Evolutionary conservation across 2,329 filamentous ascomycete genomes (phyloP).

Genomic region (Exophiala sp.): DNA sequence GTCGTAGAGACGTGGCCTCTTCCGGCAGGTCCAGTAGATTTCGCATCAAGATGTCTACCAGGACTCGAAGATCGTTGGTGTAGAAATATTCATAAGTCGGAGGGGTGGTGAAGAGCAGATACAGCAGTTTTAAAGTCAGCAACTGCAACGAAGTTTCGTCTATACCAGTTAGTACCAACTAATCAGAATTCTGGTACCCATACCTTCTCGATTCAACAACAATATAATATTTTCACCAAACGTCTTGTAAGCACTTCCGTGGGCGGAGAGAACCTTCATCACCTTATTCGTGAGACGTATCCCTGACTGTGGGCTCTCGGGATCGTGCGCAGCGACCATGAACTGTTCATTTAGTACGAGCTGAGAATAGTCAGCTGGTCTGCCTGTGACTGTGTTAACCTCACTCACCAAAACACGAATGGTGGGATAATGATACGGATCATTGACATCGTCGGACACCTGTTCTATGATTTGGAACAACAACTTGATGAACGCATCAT

Average conservation of each 20-base stretch:
- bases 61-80: slow-evolving; percentile 90
- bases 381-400: neutral
- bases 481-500: slow-evolving; percentile 77
- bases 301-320: slow-evolving; percentile 32
- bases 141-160: slow-evolving; percentile 89
- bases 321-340: slow-evolving; percentile 71
- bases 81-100: slow-evolving; percentile 98
- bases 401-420: slow-evolving; percentile 79
- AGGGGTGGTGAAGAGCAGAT: slow-evolving; percentile 88
- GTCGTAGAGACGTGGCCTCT: slow-evolving; percentile 68
- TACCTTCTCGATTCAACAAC: slow-evolving; percentile 83
- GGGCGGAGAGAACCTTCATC: slow-evolving; percentile 79
- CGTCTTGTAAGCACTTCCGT: slow-evolving; percentile 79
- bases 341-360: slow-evolving; percentile 97
- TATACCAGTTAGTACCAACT: slow-evolving; percentile 27
- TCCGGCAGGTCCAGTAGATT: slow-evolving; percentile 94
- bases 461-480: slow-evolving; percentile 86
- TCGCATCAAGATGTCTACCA: slow-evolving; percentile 92
- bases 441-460: slow-evolving; percentile 78
- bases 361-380: slow-evolving; percentile 44
- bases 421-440: slow-evolving; percentile 93
- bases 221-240: slow-evolving; percentile 98
- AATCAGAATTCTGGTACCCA: slow-evolving; percentile 1
- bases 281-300: slow-evolving; percentile 80
- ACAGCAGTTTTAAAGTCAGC: slow-evolving; percentile 92